phyloP scores from a whole-genome alignment of 768 basidiomycete genomes.

The Daedaleopsis sinensis region DNA sequence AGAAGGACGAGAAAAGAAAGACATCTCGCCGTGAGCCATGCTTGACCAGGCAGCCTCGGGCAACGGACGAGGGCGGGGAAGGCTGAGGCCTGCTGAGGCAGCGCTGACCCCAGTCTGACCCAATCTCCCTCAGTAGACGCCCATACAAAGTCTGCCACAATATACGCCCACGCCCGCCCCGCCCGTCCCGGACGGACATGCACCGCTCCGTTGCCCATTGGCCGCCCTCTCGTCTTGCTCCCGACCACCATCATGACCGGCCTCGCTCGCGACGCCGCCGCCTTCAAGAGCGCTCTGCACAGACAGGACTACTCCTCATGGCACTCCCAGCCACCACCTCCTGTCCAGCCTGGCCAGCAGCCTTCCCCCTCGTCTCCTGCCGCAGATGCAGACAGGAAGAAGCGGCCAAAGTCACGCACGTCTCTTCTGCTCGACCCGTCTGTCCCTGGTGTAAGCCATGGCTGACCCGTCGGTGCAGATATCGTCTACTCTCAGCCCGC shows the following conservation, averaged over 20 bases:
- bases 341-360: constrained; percentile 35
- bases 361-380: constrained; percentile 31
- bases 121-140: neutral
- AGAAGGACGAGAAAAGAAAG: constrained; percentile 68
- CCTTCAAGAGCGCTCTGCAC: constrained; percentile 67
- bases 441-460: constrained; percentile 22
- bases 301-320: constrained; percentile 74
- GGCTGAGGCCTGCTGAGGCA: too few species aligned
- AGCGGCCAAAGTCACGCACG: constrained; percentile 66
- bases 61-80: constrained; percentile 8
- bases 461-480: constrained; percentile 44
- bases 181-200: neutral
- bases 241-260: constrained; percentile 43
- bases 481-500: constrained; percentile 86
- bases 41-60: constrained; percentile 19
- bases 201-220: neutral
- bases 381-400: constrained; percentile 55
- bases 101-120: neutral
- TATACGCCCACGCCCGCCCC: constrained; percentile 5
- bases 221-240: neutral
- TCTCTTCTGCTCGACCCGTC: constrained; percentile 26
- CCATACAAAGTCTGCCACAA: constrained; percentile 5
- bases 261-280: constrained; percentile 69
- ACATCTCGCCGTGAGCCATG: constrained; percentile 49
- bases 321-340: constrained; percentile 67